Base-by-base conservation (phyloP, 192 early-diverging fungal species). In the Polychytrium aggregatum region DNA sequence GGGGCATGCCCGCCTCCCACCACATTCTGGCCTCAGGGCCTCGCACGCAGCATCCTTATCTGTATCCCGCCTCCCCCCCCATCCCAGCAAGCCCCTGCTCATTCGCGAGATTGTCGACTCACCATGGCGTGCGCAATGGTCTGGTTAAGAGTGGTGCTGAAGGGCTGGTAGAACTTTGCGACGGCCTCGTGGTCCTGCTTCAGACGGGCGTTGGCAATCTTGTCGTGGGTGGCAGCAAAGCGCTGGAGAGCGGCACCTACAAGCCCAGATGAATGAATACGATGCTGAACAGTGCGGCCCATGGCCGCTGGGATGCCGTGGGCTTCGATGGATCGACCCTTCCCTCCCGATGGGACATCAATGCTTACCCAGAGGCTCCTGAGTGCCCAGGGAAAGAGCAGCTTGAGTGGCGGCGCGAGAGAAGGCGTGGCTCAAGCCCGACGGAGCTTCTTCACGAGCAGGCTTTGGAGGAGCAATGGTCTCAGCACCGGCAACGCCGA, bases 181-280 rank as follows among this genome's bases (percentile, higher is more conserved):
- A 67, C 59, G 50, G 92, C 83, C 8, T 75, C 68, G 7, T 72
- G 50, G 58, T 93, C 88, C 85, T 63, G 57, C 50, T 62, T 55
- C 18, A 90, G 38, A 47, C 88, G 78, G 27, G 78, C 73, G 14
- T 84, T 78, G 26, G 91, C 95, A 33, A 97, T 76, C 53, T 79
- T 79, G 39, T 96, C 90, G 47, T 89, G 77, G 24, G 85, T 79
- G n/a, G 72, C 67, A 0, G 82, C 86, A 58, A 88, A 86, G 65
- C 91, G 92, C 52, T 76, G 77, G 62, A 97, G 60, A 2, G 89
- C 91, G 9, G 80, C 80, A 8, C 88, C 72, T 74, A 47, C 29
- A 8, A 52, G 29, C n/a, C n/a, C 33, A 33, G 33, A 27, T 33
- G n/a, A 21, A 31, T 21, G 26, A 24, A 10, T 14, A 33, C 4